Evolutionary conservation across 2,329 filamentous ascomycete genomes (phyloP).

Genomic region (Phialophora verrucosa): DNA sequence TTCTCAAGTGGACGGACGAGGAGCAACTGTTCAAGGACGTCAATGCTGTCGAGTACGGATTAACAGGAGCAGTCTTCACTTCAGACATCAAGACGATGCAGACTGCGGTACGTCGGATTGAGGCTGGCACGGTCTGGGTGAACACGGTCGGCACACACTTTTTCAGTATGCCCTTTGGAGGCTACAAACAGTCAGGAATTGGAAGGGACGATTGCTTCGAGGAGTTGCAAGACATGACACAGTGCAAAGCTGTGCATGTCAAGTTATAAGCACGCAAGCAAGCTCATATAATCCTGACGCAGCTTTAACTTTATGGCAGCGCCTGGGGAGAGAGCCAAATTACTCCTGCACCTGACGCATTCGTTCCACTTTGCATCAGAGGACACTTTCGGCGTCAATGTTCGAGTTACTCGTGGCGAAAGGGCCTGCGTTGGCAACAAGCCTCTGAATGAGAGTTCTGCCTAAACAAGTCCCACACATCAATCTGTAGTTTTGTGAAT

Average conservation of each 20-base stretch:
- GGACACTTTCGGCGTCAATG: not conserved
- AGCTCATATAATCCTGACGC: not conserved
- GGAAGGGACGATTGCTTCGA: conserved; percentile 32
- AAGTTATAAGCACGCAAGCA: conserved; percentile 11
- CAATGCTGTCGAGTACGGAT: conserved; percentile 24
- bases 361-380: not conserved
- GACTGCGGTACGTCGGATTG: conserved; percentile 15
- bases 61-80: conserved; percentile 24
- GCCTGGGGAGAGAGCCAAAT: not conserved
- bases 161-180: conserved; percentile 31
- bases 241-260: conserved; percentile 26
- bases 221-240: conserved; percentile 22
- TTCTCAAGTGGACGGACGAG: conserved; percentile 26
- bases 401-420: not conserved
- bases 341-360: not conserved
- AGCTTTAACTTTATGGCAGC: not conserved
- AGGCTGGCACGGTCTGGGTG: conserved; percentile 27
- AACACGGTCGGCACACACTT: conserved; percentile 28
- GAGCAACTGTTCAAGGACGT: conserved; percentile 20
- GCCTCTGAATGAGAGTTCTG: no score
- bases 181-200: conserved; percentile 32
- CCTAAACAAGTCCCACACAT: not conserved
- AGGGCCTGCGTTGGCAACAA: not conserved
- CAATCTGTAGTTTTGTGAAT: not conserved
- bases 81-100: conserved; percentile 19